phyloP scores from a whole-genome alignment of 305 asterid species.

The Coffea humblotiana region DNA sequence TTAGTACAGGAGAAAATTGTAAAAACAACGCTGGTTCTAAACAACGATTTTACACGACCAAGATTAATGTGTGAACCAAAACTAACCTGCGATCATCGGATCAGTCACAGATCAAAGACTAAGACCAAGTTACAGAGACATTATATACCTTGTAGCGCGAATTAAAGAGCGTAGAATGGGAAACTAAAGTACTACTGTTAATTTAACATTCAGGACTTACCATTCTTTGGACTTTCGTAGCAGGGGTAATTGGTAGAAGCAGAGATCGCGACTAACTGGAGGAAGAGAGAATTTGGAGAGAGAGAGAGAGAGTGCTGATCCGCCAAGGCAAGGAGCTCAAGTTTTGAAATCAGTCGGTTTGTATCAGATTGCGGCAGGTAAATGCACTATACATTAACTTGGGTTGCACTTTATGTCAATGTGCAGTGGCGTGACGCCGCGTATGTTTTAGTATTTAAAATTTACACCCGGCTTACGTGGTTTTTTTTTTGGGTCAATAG shows the following conservation, averaged over 20 bases:
- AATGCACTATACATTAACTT: neutral
- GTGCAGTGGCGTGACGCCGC: constrained; percentile 28
- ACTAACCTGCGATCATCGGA: neutral
- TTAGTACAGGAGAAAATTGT: neutral
- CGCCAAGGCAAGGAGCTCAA: neutral
- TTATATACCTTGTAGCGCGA: neutral
- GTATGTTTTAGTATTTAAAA: neutral
- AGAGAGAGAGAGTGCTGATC: neutral
- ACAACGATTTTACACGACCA: neutral
- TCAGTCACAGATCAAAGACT: constrained; percentile 11
- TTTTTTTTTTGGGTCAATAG: too few relatives aligned
- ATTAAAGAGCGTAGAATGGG: neutral
- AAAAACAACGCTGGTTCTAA: neutral
- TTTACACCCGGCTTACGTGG: too few relatives aligned
- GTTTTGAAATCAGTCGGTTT: neutral
- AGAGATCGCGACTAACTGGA: constrained; percentile 3
- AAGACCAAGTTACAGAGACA: neutral
- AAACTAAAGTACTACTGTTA: neutral
- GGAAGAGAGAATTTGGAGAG: neutral
- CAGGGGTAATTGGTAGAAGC: too few relatives aligned
- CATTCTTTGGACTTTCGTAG: constrained; percentile 12
- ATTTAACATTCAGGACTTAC: constrained; percentile 10
- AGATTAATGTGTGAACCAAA: neutral
- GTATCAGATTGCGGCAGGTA: neutral
- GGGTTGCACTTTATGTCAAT: neutral